Conservation (phyloP, 2,329 filamentous ascomycete genomes). For the Bipolaris gigantea region DNA sequence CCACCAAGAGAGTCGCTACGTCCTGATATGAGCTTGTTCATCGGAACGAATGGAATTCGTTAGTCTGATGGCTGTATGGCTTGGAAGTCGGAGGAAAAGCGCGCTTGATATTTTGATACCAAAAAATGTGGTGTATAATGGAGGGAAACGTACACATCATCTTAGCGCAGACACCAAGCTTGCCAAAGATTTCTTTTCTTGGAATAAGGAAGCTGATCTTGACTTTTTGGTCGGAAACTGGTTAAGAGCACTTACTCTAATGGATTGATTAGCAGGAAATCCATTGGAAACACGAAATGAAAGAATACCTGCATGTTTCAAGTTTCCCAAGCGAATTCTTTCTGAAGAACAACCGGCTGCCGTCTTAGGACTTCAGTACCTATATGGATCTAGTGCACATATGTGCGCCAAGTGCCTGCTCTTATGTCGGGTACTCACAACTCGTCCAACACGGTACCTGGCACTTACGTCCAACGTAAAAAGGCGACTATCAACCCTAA, state of each 20-base stretch:
- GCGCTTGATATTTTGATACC: neutral
- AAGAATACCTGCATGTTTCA: neutral
- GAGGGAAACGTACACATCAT: neutral
- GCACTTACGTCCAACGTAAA: neutral
- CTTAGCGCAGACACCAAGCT: neutral
- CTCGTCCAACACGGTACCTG: slow-evolving; percentile 11
- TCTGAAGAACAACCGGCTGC: neutral
- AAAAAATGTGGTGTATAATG: neutral
- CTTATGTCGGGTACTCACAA: neutral
- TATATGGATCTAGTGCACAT: neutral
- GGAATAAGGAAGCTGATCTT: neutral
- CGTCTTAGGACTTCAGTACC: neutral
- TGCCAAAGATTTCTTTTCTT: neutral
- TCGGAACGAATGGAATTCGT: slow-evolving; percentile 6
- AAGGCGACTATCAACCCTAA: neutral
- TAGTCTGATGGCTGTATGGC: slow-evolving; percentile 12
- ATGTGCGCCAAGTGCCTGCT: neutral
- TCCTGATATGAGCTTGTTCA: slow-evolving; percentile 29
- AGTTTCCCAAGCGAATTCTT: neutral
- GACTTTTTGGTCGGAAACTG: neutral
- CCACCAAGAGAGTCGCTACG: slow-evolving; percentile 24
- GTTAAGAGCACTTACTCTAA: neutral
- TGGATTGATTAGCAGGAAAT: neutral
- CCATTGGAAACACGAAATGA: neutral
- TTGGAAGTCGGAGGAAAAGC: neutral